Base-by-base conservation (phyloP, 2,329 filamentous ascomycete genomes). In the Cordyceps cicadae region DNA sequence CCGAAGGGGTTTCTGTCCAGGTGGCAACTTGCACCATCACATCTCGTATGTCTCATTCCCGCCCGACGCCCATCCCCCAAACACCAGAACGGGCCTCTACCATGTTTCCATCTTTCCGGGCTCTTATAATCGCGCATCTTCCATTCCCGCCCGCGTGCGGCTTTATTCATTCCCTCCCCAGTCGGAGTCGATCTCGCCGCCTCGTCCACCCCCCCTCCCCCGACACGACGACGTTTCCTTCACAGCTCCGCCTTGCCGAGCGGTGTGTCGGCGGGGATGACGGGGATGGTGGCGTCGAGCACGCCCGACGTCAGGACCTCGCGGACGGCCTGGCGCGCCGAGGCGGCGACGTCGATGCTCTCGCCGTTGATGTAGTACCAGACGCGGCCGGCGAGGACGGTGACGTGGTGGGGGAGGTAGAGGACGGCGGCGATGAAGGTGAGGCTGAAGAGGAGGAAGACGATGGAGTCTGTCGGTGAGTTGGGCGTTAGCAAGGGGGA, bases 311-410 rank as follows among this genome's bases (percentile, higher is more conserved):
- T 68, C 37, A 61, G 11, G 41, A 59, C 53, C n/a, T 55, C 54
- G 19, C 51, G 70, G 46, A 74, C 67, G 14, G 67, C 69, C 52
- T 72, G 69, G 17, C 69, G 66, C 34, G 72, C 70, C 19, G 69
- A 70, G 24, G 68, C 69, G 3, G 66, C 77, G 49, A 80, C 75
- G 62, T 81, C 77, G 62, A 79, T 81, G 67, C 85, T 82, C 70
- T 96, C 92, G 67, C 94, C 94, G 65, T 87, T 87, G 74, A 91
- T 90, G 80, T 99, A 99, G 80, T 97, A 99, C 84, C 90, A 96
- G 59, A 91, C 87, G 71, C 93, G 89, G 71, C 86, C 85, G 70
- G 87, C 84, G 68, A 99, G 87, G 71, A 90, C 88, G 69, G 85
- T 81, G 69, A 97, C 78, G 77, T 97, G 93, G 70, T 95, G 88